phyloP scores from a whole-genome alignment of 2,329 filamentous ascomycete genomes.

The Aureobasidium lini region DNA sequence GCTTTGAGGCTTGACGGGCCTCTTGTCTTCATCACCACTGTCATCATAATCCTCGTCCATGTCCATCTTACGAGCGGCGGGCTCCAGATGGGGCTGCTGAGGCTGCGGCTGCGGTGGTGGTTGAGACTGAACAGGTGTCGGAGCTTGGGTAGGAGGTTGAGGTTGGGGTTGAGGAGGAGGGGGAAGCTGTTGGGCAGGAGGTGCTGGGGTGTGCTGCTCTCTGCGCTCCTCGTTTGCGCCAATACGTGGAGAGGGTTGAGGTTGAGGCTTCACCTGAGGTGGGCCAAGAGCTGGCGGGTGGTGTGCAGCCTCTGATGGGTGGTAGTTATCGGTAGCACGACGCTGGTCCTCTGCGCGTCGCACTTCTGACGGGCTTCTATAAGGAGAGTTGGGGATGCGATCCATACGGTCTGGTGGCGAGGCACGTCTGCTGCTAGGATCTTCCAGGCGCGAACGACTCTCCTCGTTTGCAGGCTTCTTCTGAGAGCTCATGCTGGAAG shows the following conservation, averaged over 20 bases:
- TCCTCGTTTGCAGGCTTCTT: conserved; percentile 91
- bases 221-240: conserved; percentile 41
- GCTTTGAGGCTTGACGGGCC: conserved; percentile 38
- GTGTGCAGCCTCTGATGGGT: conserved; percentile 87
- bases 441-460: conserved; percentile 75
- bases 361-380: conserved; percentile 67
- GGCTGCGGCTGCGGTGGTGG: conserved; percentile 10
- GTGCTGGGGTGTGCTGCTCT: conserved; percentile 26
- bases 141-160: conserved; percentile 35
- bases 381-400: conserved; percentile 55
- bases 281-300: conserved; percentile 59
- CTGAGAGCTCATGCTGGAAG: conserved; percentile 37
- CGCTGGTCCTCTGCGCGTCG: conserved; percentile 58
- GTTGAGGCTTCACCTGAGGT: conserved; percentile 37
- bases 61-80: conserved; percentile 89
- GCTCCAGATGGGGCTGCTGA: conserved; percentile 52
- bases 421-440: conserved; percentile 66
- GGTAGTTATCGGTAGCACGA: conserved; percentile 69
- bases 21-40: conserved; percentile 75
- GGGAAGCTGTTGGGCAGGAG: conserved; percentile 42
- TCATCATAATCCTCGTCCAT: conserved; percentile 98
- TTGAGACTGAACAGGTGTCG: conserved; percentile 36
- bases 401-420: conserved; percentile 32
- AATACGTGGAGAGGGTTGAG: conserved; percentile 49
- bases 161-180: conserved; percentile 44